Evolutionary conservation across 192 early-diverging fungal genomes (phyloP).

Genomic region (Lunasporangiospora selenospora): DNA sequence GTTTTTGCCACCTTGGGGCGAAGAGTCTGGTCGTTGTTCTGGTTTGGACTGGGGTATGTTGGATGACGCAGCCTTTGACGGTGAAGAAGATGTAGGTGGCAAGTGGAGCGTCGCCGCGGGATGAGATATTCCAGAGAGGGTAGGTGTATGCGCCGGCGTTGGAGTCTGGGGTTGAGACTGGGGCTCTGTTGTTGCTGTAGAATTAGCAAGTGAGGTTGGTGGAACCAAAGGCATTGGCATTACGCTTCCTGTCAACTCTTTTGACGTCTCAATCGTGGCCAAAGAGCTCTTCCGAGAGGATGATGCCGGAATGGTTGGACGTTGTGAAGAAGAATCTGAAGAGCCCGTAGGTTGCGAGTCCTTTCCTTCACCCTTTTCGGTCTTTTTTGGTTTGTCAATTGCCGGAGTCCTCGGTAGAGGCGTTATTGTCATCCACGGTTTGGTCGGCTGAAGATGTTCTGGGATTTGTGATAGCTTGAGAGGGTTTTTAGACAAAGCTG

Average conservation of each 20-base stretch:
- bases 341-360: slow-evolving; percentile 6
- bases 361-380: slow-evolving; percentile 17
- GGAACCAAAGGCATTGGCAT: not conserved
- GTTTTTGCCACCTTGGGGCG: no score
- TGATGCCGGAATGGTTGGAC: no score
- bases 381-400: slow-evolving; percentile 5
- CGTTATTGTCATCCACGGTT: slow-evolving; percentile 40
- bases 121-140: slow-evolving; percentile 6
- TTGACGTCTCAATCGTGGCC: not conserved
- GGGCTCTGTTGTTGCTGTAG: not conserved
- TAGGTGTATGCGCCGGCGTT: slow-evolving; percentile 34
- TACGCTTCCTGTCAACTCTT: not conserved
- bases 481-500: slow-evolving; percentile 11
- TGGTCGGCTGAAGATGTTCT: slow-evolving; percentile 27
- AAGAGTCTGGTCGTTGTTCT: no score
- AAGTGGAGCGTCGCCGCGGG: slow-evolving; percentile 1
- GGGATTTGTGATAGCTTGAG: slow-evolving; percentile 36
- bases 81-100: not conserved
- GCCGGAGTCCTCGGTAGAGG: slow-evolving; percentile 19
- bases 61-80: no score
- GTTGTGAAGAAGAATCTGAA: slow-evolving; percentile 10
- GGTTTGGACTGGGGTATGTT: no score
- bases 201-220: not conserved
- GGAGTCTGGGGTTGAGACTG: slow-evolving; percentile 25
- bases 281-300: slow-evolving; percentile 31